Evolutionary conservation across 495 filamentous ascomycete genomes (phyloP).

Genomic region (Tetracladium marchalianum): DNA sequence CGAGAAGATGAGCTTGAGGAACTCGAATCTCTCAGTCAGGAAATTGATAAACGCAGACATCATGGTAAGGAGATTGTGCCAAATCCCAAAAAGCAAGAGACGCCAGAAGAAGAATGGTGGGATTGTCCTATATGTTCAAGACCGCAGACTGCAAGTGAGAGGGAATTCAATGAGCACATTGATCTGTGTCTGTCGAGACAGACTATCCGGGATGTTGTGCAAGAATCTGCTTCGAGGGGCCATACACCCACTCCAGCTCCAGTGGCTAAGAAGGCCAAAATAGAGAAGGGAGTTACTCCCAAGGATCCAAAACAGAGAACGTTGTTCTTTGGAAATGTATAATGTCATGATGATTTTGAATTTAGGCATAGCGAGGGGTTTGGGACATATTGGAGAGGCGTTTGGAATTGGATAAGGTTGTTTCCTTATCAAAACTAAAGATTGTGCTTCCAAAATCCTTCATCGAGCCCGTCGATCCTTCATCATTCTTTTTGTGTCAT

Average conservation of each 20-base stretch:
- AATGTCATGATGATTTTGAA: neutral
- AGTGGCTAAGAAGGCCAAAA: conserved; percentile 6
- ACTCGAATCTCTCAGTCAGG: conserved; percentile 53
- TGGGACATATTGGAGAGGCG: neutral
- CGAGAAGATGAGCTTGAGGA: conserved; percentile 55
- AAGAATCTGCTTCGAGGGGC: conserved; percentile 25
- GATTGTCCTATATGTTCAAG: conserved; percentile 77
- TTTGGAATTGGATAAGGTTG: neutral
- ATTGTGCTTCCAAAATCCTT: too few relatives aligned
- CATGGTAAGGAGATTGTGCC: conserved; percentile 43
- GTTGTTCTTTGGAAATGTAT: conserved; percentile 15
- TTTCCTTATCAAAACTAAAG: too few relatives aligned
- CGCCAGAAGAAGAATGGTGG: conserved; percentile 47
- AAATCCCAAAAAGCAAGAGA: conserved; percentile 30
- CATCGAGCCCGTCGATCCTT: neutral
- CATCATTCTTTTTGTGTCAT: neutral
- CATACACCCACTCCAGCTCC: conserved; percentile 1
- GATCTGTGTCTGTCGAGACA: conserved; percentile 83
- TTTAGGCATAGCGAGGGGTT: neutral
- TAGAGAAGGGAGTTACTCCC: neutral
- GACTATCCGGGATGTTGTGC: conserved; percentile 74
- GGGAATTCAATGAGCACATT: conserved; percentile 82
- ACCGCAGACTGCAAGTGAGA: conserved; percentile 66
- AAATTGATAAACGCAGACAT: conserved; percentile 24
- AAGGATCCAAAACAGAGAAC: conserved; percentile 16